phyloP scores from a whole-genome alignment of 768 basidiomycete genomes.

The Mycena filopes region DNA sequence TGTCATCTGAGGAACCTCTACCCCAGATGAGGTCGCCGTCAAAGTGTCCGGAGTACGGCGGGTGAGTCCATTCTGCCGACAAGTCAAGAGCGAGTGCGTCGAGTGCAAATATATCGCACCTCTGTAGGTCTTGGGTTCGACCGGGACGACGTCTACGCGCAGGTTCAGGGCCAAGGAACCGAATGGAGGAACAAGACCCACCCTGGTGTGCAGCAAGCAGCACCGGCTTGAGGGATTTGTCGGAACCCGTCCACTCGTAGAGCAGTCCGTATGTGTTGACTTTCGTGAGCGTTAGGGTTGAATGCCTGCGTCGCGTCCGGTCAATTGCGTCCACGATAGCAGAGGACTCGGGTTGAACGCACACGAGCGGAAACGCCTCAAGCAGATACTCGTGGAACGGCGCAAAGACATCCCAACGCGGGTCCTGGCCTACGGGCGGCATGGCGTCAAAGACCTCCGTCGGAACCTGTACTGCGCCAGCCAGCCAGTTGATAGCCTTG shows the following conservation, averaged over 20 bases:
- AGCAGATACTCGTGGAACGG: slow-evolving; percentile 54
- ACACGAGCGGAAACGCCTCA: slow-evolving; percentile 66
- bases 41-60: slow-evolving; percentile 68
- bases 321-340: too few species aligned
- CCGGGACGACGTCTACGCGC: slow-evolving; percentile 68
- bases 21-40: slow-evolving; percentile 78
- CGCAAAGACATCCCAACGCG: slow-evolving; percentile 55
- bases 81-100: background rate
- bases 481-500: slow-evolving; percentile 40
- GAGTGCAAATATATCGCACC: slow-evolving; percentile 24
- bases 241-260: slow-evolving; percentile 76
- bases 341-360: slow-evolving; percentile 44
- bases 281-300: slow-evolving; percentile 67
- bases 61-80: slow-evolving; percentile 57
- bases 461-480: slow-evolving; percentile 44
- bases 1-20: slow-evolving; percentile 79
- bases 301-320: slow-evolving; percentile 58
- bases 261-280: slow-evolving; percentile 84
- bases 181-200: slow-evolving; percentile 24
- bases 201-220: slow-evolving; percentile 78
- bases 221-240: slow-evolving; percentile 72
- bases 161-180: slow-evolving; percentile 6
- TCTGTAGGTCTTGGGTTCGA: slow-evolving; percentile 56
- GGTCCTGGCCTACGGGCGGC: slow-evolving; percentile 58
- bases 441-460: slow-evolving; percentile 64